Evolutionary conservation across 2,329 filamentous ascomycete genomes (phyloP).

Genomic region (Aspergillus bombycis): DNA sequence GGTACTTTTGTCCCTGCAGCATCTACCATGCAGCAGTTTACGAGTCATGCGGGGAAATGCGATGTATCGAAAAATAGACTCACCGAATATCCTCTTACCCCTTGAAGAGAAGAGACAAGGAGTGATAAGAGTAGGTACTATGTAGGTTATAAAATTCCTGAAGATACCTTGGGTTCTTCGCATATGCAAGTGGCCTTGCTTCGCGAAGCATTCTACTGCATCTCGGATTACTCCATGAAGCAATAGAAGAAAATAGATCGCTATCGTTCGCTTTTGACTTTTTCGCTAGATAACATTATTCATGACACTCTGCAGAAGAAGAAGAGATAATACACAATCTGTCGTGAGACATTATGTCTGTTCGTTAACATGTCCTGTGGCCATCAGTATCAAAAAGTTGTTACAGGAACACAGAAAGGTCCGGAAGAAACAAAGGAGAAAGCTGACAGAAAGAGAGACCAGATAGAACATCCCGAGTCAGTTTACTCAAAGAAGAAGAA

Average conservation of each 20-base stretch:
- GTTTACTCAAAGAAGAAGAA: not conserved
- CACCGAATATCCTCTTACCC: constrained; percentile 1
- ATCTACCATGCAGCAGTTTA: not conserved
- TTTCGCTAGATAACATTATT: not conserved
- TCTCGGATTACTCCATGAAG: not conserved
- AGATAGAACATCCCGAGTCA: not conserved
- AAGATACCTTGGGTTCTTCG: not conserved
- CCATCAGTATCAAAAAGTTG: not conserved
- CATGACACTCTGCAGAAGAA: not conserved
- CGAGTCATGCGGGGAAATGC: constrained; percentile 11
- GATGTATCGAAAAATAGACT: constrained; percentile 13
- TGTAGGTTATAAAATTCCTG: not conserved
- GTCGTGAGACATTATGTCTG: not conserved
- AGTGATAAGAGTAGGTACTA: not conserved
- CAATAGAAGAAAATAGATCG: not conserved
- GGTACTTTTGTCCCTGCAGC: not conserved
- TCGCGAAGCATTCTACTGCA: not conserved
- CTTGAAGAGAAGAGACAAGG: not conserved
- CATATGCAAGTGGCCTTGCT: not conserved
- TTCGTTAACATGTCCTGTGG: not conserved
- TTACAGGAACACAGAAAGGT: not conserved
- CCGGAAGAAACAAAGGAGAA: not conserved
- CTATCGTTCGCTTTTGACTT: not conserved
- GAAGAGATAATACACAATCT: constrained; percentile 1
- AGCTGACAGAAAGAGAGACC: not conserved